Evolutionary conservation across 306 rosid genomes (phyloP).

Genomic region (Quercus alba): DNA sequence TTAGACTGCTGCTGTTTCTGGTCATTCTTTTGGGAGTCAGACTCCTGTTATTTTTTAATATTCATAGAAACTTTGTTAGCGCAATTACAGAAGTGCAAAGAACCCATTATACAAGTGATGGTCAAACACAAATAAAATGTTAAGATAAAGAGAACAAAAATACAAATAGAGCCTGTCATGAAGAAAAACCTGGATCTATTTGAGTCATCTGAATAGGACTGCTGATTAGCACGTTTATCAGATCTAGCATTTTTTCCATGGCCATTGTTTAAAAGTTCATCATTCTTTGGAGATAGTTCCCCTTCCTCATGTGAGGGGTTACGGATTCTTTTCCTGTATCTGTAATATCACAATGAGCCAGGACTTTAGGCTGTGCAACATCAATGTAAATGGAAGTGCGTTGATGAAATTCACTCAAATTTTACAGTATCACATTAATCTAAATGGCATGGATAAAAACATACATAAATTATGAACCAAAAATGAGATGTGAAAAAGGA

Average conservation of each 20-base stretch:
- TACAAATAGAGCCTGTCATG: not conserved
- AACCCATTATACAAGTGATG: not conserved
- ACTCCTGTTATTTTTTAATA: conserved; percentile 45
- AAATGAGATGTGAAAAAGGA: not conserved
- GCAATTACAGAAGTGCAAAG: conserved; percentile 14
- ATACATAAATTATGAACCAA: not conserved
- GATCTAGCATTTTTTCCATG: conserved; percentile 44
- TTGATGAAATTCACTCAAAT: conserved; percentile 2
- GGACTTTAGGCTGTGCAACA: conserved; percentile 22
- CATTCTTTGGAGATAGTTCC: conserved; percentile 74
- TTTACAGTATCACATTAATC: not conserved
- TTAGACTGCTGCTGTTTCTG: conserved; percentile 27
- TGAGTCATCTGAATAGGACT: conserved; percentile 50
- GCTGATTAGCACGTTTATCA: conserved; percentile 38
- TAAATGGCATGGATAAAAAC: not conserved
- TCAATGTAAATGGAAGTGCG: conserved; percentile 5
- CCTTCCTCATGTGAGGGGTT: conserved; percentile 69
- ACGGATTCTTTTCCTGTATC: conserved; percentile 45
- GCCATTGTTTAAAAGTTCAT: conserved; percentile 44
- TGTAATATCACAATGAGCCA: conserved; percentile 36
- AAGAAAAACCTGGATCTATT: conserved; percentile 60
- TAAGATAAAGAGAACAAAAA: not conserved
- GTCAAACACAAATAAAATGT: conserved; percentile 4
- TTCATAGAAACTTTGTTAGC: conserved; percentile 16
- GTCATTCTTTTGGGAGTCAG: conserved; percentile 35